Percentiles rank a stretch among this genome's conserved stretches.
phyloP scores from a whole-genome alignment of 2,329 filamentous ascomycete species.

The Didymella segeticola region DNA sequence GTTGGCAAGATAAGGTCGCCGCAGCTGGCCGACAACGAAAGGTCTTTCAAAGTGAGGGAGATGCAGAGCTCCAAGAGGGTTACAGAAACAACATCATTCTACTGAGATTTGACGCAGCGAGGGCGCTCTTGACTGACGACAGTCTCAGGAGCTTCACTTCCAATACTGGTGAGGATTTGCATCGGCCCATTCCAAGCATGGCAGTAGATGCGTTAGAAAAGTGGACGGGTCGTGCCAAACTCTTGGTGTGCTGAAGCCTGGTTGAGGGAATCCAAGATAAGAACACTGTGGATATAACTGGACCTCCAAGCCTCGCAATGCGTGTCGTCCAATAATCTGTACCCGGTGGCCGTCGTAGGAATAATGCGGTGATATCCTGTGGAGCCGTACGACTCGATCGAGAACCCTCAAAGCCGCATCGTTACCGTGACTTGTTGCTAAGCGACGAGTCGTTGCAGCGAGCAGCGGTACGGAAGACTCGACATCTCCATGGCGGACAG shows the following conservation, averaged over 20 bases:
- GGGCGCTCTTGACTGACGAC: slow-evolving; percentile 31
- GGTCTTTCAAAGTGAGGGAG: not conserved
- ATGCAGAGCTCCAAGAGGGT: not conserved
- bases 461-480: not conserved
- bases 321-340: slow-evolving; percentile 37
- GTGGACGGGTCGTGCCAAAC: slow-evolving; percentile 36
- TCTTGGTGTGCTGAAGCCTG: slow-evolving; percentile 32
- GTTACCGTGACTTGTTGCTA: not conserved
- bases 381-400: slow-evolving; percentile 24
- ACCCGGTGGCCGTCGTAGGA: slow-evolving; percentile 30
- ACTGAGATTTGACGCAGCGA: slow-evolving; percentile 9
- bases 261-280: slow-evolving; percentile 45
- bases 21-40: slow-evolving; percentile 20
- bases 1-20: slow-evolving; percentile 15
- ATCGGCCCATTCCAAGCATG: slow-evolving; percentile 25
- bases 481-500: slow-evolving; percentile 3
- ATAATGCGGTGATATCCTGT: slow-evolving; percentile 16
- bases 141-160: slow-evolving; percentile 25
- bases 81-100: slow-evolving; percentile 1
- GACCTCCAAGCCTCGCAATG: slow-evolving; percentile 35
- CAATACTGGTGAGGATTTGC: slow-evolving; percentile 34
- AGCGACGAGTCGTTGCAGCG: not conserved
- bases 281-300: slow-evolving; percentile 44
- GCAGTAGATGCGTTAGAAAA: slow-evolving; percentile 37
- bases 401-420: slow-evolving; percentile 16